phyloP scores from a whole-genome alignment of 2,329 filamentous ascomycete species.

The Xylaria sp. region DNA sequence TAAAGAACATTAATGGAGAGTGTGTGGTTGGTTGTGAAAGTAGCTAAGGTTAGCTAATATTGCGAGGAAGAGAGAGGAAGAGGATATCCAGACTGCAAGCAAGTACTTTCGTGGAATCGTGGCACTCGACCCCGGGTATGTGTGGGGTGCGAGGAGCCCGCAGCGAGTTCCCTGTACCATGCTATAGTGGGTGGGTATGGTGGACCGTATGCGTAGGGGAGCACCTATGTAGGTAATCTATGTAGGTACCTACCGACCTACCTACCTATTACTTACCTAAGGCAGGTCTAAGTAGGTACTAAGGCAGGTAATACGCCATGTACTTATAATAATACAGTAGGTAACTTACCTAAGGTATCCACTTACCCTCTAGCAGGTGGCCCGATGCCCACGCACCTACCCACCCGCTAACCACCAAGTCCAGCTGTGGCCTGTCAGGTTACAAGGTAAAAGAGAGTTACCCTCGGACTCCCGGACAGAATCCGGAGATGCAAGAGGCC shows the following conservation, averaged over 20 bases:
- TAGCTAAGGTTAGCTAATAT: not conserved
- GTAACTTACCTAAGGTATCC: not conserved
- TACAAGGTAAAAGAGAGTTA: constrained; percentile 17
- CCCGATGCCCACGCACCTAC: not conserved
- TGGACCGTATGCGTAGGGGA: too few species aligned
- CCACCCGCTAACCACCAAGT: not conserved
- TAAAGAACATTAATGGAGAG: not conserved
- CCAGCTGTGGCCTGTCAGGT: constrained; percentile 37
- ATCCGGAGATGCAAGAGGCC: not conserved
- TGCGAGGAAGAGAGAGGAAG: not conserved
- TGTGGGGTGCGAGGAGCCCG: constrained; percentile 20
- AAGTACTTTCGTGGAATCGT: not conserved
- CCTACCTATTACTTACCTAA: too few species aligned
- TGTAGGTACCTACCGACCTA: too few species aligned
- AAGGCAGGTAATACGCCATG: too few species aligned
- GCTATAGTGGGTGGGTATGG: not conserved
- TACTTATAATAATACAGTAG: too few species aligned
- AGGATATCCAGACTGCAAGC: not conserved
- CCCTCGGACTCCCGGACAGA: not conserved
- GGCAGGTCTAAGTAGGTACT: too few species aligned
- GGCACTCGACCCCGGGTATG: constrained; percentile 19
- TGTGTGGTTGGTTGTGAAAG: too few species aligned
- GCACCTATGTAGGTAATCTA: too few species aligned
- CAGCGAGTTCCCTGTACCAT: not conserved
- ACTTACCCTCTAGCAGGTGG: not conserved